A percentile compares a stretch with the other conserved stretches of the same genome.
phyloP scores from a whole-genome alignment of 176 grass and related monocot genomes.

The Juncus inflexus region DNA sequence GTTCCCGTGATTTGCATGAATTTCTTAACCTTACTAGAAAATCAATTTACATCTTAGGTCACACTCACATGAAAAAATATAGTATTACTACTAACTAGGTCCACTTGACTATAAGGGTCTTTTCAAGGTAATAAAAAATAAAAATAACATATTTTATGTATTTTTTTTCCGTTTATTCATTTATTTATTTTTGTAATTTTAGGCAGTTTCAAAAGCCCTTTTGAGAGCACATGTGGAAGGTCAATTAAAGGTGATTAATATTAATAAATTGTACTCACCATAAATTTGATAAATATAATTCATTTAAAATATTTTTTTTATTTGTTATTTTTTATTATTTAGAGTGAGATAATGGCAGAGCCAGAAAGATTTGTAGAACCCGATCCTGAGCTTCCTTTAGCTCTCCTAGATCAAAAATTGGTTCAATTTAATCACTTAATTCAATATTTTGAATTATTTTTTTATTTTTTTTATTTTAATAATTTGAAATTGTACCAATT shows the following conservation, averaged over 20 bases:
- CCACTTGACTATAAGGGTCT: constrained; percentile 88
- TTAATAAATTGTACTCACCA: constrained; percentile 4
- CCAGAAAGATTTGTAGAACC: constrained; percentile 97
- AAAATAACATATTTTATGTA: neutral
- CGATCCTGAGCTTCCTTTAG: constrained; percentile 91
- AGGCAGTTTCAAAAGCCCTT: constrained; percentile 85
- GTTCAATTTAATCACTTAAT: constrained; percentile 26
- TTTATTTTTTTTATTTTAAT: constrained; percentile 21
- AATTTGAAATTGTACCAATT: constrained; percentile 1
- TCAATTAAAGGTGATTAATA: constrained; percentile 76
- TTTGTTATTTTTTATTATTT: constrained; percentile 44
- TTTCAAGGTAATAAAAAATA: constrained; percentile 54
- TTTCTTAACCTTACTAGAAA: no score
- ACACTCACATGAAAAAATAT: no score
- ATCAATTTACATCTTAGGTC: no score
- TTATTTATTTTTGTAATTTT: constrained; percentile 28
- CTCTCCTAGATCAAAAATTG: constrained; percentile 99
- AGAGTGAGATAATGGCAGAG: constrained; percentile 96
- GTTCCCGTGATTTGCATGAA: no score
- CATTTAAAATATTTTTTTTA: constrained; percentile 20
- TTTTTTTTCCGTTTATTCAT: constrained; percentile 9
- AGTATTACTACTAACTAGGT: no score
- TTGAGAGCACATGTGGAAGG: constrained; percentile 99
- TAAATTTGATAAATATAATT: neutral
- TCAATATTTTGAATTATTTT: neutral